Conservation (phyloP, 2,329 filamentous ascomycete species). For the Apiospora phragmitis region DNA sequence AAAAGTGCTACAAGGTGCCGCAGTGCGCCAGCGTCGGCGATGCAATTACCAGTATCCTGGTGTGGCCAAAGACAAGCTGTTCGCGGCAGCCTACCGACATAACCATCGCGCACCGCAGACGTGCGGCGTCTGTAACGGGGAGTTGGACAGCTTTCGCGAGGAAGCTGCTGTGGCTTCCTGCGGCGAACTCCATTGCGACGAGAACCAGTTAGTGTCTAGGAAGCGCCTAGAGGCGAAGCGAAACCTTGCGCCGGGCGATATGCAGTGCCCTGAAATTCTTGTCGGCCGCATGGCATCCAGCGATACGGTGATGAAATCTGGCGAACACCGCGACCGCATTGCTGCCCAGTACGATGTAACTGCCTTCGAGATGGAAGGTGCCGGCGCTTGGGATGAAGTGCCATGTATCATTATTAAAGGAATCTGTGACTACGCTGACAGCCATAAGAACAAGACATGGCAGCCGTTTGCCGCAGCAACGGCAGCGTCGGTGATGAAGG, state of each 20-base stretch:
- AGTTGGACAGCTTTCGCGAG: neutral
- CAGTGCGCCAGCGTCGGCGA: neutral
- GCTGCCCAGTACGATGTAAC: conserved; percentile 26
- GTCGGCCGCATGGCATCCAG: conserved; percentile 35
- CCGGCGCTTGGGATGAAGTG: conserved; percentile 35
- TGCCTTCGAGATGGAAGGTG: conserved; percentile 39
- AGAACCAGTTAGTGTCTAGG: conserved; percentile 12
- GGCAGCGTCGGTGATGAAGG: conserved; percentile 3
- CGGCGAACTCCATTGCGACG: conserved; percentile 15
- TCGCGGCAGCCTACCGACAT: conserved; percentile 18
- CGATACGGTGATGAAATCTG: conserved; percentile 38
- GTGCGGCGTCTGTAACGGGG: neutral
- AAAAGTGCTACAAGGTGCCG: conserved; percentile 1
- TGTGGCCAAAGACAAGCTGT: conserved; percentile 19
- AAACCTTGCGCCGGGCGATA: neutral
- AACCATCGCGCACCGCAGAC: neutral
- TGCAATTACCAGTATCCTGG: conserved; percentile 17
- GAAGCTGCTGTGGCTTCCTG: conserved; percentile 7
- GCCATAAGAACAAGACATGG: conserved; percentile 38
- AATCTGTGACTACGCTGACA: conserved; percentile 40
- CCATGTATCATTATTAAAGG: conserved; percentile 37
- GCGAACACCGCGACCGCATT: conserved; percentile 28
- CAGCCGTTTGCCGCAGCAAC: conserved; percentile 36
- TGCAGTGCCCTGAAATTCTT: conserved; percentile 11
- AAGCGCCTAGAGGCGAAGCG: conserved; percentile 11